Evolutionary conservation across 23 red algal genomes (phyloP), one percentile per base, ranked within the genome.

Genomic region (Chondrus crispus): DNA sequence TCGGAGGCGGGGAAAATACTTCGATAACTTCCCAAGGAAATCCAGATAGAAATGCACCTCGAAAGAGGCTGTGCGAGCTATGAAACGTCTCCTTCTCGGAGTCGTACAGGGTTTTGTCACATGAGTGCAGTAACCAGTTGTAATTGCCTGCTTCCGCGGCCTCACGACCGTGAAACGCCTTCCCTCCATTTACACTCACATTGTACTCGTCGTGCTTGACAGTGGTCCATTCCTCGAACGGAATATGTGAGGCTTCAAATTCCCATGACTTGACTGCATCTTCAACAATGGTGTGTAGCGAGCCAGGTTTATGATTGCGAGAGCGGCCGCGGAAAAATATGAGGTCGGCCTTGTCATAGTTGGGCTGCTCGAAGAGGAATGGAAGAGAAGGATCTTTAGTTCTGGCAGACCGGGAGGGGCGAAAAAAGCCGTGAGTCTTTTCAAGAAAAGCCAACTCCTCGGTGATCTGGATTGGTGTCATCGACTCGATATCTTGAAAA

Each of bases 21-120:
- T 81, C 26, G 3, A 94, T 69, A n/a, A 94, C 83, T 48, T 94
- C 92, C 81, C 80, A 94, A 18, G 92, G 82, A 70, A 94, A 94
- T 33, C 92, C 82, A 38, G 54, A 82, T 5, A 72, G 73, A 54
- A 94, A 87, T 37, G 92, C 83, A 19, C 55, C 83, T 4, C 84
- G 82, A 45, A 94, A 94, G 12, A 81, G 58, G 22, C 79, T 50
- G 45, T 94, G 92, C 20, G 50, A 68, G 36, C 73, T 82, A 1
- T 81, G 47, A 72, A 94, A 94, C 5, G 62, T 73, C 37, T 94
- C 73, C 11, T 37, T 45, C 1, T 87, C 69, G 18, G 83, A 42
- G 57, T 94, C 92, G 55, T 94, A 94, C 5, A 84, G 89, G 22
- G 28, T 29, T 60, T 72, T 81, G 71, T 94, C 92, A 20, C 57